A percentile compares a stretch with the other conserved stretches of the same genome.
Conservation (phyloP, 1,284 basidiomycete genomes). For the Taiwanofungus camphoratus region DNA sequence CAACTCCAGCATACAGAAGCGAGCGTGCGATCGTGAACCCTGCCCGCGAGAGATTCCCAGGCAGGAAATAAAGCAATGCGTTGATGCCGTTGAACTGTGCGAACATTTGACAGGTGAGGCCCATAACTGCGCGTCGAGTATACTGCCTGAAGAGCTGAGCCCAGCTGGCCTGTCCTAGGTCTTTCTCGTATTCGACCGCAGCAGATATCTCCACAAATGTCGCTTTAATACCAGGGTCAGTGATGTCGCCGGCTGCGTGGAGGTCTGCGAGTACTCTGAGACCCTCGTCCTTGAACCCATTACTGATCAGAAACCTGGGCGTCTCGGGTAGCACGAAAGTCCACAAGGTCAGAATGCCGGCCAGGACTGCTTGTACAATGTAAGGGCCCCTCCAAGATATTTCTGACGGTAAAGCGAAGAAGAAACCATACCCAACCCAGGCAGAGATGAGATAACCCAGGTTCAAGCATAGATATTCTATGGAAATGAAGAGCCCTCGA, state of each 20-base stretch:
- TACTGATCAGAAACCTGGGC: slow-evolving; percentile 47
- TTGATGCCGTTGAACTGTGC: slow-evolving; percentile 56
- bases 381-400: slow-evolving; percentile 52
- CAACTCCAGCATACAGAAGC: slow-evolving; percentile 45
- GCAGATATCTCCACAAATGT: slow-evolving; percentile 39
- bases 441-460: slow-evolving; percentile 43
- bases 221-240: slow-evolving; percentile 32
- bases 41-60: slow-evolving; percentile 43
- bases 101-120: slow-evolving; percentile 48
- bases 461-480: slow-evolving; percentile 50
- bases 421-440: slow-evolving; percentile 50
- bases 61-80: slow-evolving; percentile 51
- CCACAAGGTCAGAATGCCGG: slow-evolving; percentile 38
- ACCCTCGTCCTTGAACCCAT: slow-evolving; percentile 42
- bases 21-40: slow-evolving; percentile 40
- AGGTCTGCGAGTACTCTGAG: slow-evolving; percentile 42
- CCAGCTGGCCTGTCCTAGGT: slow-evolving; percentile 38
- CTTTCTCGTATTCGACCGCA: slow-evolving; percentile 36
- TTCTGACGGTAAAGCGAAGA: slow-evolving; percentile 41
- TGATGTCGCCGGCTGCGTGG: slow-evolving; percentile 39
- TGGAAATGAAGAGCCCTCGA: slow-evolving; percentile 46
- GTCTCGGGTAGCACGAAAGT: slow-evolving; percentile 48
- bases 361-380: slow-evolving; percentile 41
- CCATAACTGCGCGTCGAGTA: slow-evolving; percentile 38
- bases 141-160: slow-evolving; percentile 42